Base-by-base conservation (phyloP, 1,284 basidiomycete species). In the Apiotrichum porosum region DNA sequence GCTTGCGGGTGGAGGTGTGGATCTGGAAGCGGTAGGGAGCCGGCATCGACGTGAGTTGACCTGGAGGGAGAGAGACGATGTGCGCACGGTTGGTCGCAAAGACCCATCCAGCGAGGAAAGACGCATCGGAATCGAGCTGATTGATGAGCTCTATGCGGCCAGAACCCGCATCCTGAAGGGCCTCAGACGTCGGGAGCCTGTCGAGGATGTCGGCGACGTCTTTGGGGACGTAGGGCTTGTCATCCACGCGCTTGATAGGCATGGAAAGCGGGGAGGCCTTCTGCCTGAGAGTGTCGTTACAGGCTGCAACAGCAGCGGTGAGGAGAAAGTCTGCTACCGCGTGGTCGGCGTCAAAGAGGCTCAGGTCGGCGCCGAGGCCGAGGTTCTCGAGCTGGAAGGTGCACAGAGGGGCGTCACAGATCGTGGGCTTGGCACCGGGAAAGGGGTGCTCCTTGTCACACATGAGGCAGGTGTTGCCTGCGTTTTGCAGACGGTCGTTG, bases 51-150 rank as follows among this genome's bases (percentile, higher is more conserved):
- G 17, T 9, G 30, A 47, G 28, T n/a, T 36, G 21, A 15, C 38
- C 42, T 22, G 34, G 34, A 1, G 31, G 21, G 6, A 52, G 31
- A 0, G 45, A 40, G n/a, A 37, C 38, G 10, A 52, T 47, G 37
- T 52, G 50, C 6, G 45, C 50, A 13, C 45, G 44, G 38, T 52
- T 52, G 15, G 50, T 44, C 4, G 45, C 50, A 28, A 52, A 52
- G 10, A 52, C 14, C 50, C 50, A 52, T 9, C 38, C 42, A 6
- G 26, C 14, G 30, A 41, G 9, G 17, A 17, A 23, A 6, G 38
- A 15, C 4, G 33, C 26, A 1, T 17, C 14, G 1, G 33, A 17
- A 18, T 33, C 22, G 30, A 10, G 19, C 14, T 30, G 26, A 4
- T 41, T 24, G 2, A 50, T 24, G 4, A 37, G 2, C 3, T 21